Conservation (phyloP, 345 rosid genomes). For the Citrus mangshanensis region DNA sequence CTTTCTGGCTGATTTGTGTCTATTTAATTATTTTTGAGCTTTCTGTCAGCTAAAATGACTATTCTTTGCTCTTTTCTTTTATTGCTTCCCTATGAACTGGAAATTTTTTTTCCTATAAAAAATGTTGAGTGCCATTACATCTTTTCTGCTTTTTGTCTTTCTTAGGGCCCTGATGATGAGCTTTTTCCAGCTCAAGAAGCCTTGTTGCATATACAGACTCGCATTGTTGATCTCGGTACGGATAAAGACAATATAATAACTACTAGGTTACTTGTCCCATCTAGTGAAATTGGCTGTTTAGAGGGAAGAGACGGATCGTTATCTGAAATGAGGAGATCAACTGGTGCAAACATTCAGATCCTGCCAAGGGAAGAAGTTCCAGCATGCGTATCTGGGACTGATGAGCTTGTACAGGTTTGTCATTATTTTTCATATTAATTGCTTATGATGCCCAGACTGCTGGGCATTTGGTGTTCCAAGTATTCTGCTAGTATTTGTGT, state of each 20-base stretch:
- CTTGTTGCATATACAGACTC: conserved; percentile 90
- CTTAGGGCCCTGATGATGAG: conserved; percentile 92
- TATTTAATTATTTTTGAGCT: background rate
- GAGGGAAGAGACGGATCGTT: conserved; percentile 85
- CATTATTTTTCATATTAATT: conserved; percentile 7
- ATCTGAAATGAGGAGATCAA: conserved; percentile 64
- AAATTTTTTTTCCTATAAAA: background rate
- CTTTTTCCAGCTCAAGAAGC: conserved; percentile 99
- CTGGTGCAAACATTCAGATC: conserved; percentile 76
- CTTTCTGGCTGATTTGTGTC: background rate
- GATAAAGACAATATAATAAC: conserved; percentile 71
- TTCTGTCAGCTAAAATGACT: background rate
- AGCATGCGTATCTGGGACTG: conserved; percentile 47
- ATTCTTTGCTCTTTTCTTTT: background rate
- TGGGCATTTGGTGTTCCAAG: conserved; percentile 10
- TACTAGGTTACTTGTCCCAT: conserved; percentile 71
- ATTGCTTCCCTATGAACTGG: background rate
- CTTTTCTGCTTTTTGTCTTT: conserved; percentile 15
- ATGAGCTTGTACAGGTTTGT: conserved; percentile 87
- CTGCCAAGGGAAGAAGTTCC: conserved; percentile 70
- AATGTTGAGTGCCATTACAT: conserved; percentile 9
- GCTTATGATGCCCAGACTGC: background rate
- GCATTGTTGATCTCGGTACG: conserved; percentile 64
- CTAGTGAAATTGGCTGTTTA: conserved; percentile 72
- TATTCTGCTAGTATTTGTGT: background rate